Evolutionary conservation across 163 green algal species (phyloP), one percentile per base, ranked within the genome.

Genomic region (Scenedesmus sp.): DNA sequence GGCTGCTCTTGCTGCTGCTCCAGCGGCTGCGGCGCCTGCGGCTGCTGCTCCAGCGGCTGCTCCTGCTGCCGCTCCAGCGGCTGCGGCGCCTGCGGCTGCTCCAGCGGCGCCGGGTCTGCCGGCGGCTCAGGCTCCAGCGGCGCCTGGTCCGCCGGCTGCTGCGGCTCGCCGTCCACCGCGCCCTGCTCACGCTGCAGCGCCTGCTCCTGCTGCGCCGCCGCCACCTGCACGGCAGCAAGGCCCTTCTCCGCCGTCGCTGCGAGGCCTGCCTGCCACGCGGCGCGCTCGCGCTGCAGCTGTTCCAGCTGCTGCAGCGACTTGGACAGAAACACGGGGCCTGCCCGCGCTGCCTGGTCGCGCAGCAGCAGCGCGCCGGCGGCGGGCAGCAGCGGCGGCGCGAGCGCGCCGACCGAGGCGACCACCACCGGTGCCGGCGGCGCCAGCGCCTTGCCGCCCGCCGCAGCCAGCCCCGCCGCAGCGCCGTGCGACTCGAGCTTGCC

Each of bases 231-330:
- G n/a, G n/a, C n/a, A n/a, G n/a, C n/a, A n/a, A n/a, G n/a, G n/a
- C n/a, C n/a, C n/a, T n/a, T n/a, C n/a, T n/a, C 67, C n/a, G 67
- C 51, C 31, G 67, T 28, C 24, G 50, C 50, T 58, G 50, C 65
- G 6, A 33, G 26, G 34, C 24, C 2, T 18, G 54, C 24, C 5
- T 63, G 54, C 54, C 4, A 14, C 54, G 26, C 54, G 20, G 54
- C 3, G 4, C 18, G n/a, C n/a, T n/a, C n/a, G n/a, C n/a, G 26
- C 56, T 64, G 28, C 24, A 39, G 54, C 54, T 63, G 24, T 14
- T 22, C 20, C 10, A 15, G 54, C 56, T 64, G 56, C 56, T 22
- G 56, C 28, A 44, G 24, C 2, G 24, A 14, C 26, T 33, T 22
- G 10, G 56, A n/a, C 28, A 64, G 56, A 64, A 22, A 28, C 54